phyloP scores from a whole-genome alignment of 805 yeast species.

The Candida cerambycidarum region DNA sequence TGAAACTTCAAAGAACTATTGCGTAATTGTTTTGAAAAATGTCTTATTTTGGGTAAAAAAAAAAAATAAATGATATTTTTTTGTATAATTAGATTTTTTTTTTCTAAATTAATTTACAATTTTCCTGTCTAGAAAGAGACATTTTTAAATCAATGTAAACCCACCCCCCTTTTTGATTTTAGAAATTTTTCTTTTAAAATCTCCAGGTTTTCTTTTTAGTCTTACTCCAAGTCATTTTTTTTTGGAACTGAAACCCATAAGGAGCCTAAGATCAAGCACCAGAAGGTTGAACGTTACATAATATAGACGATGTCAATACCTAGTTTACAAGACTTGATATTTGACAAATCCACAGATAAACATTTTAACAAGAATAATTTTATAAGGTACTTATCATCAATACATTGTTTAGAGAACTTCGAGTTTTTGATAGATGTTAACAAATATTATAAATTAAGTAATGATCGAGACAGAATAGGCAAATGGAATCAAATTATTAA shows the following conservation, averaged over 20 bases:
- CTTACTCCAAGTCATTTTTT: not conserved
- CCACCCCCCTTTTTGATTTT: constrained; percentile 3
- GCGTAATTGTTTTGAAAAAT: constrained; percentile 3
- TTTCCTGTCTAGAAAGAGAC: not conserved
- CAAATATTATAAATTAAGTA: constrained; percentile 9
- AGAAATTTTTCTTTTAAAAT: constrained; percentile 1
- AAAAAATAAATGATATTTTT: constrained; percentile 3
- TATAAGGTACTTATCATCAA: constrained; percentile 23
- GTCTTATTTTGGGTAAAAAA: not conserved
- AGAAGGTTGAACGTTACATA: too few relatives aligned
- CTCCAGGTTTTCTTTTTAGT: constrained; percentile 2
- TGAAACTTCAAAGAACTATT: not conserved
- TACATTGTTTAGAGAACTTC: constrained; percentile 39
- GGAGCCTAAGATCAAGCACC: not conserved
- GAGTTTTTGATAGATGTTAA: constrained; percentile 27
- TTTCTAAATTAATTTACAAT: not conserved
- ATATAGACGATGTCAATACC: constrained; percentile 15
- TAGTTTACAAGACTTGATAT: constrained; percentile 12
- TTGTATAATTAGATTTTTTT: not conserved
- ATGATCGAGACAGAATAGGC: constrained; percentile 10
- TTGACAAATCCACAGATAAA: constrained; percentile 5
- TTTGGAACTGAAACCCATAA: not conserved
- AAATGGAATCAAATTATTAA: constrained; percentile 29
- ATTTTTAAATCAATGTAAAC: constrained; percentile 1
- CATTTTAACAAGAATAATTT: constrained; percentile 19